Base-by-base conservation (phyloP, 2,329 filamentous ascomycete genomes). In the Amylocarpus encephaloides region DNA sequence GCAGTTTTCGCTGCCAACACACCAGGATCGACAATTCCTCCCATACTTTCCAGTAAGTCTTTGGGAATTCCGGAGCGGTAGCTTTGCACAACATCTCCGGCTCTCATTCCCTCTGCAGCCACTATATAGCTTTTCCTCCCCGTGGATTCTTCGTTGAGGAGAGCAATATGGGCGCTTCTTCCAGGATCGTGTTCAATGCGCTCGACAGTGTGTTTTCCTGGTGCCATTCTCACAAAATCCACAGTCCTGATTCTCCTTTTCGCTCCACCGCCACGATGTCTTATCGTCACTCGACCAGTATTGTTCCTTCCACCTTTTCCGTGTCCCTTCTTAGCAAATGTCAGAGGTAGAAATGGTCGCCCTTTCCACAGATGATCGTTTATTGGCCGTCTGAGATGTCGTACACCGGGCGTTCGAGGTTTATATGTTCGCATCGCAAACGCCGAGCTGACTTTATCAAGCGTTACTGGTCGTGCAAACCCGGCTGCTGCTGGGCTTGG, bases 311-410 rank as follows among this genome's bases (percentile, higher is more conserved):
- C 93, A 69, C 93, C 94, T 68, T 95, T 93, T 46, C 81, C 84
- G 62, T 95, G 90, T 13, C 93, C 93, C 68, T 92, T 92, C 69
- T 96, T 95, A 34, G 90, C 82, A 63, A 89, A 88, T 10, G 94
- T 98, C 68, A 98, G 77, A 45, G 84, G 81, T 32, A 88, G 75
- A 59, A 86, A 83, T 1, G 93, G 88, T 50, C 90, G 78, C 51
- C 93, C 93, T 71, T 95, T 96, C 89, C 89, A 97, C 41, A 98
- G 74, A 69, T 98, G 93, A 64, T 96, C 90, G 70, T 97, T 97
- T 70, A 96, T 85, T 12, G 93, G 90, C 39, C 93, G 82, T 68
- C 85, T 86, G 58, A 98, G 75, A 79, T 98, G 93, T 64, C 93
- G 84, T 52, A 95, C 70, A 78, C 93, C 93, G 11, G 92, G 92